phyloP scores from a whole-genome alignment of 345 rosid genomes.

The Citrus mangshanensis region DNA sequence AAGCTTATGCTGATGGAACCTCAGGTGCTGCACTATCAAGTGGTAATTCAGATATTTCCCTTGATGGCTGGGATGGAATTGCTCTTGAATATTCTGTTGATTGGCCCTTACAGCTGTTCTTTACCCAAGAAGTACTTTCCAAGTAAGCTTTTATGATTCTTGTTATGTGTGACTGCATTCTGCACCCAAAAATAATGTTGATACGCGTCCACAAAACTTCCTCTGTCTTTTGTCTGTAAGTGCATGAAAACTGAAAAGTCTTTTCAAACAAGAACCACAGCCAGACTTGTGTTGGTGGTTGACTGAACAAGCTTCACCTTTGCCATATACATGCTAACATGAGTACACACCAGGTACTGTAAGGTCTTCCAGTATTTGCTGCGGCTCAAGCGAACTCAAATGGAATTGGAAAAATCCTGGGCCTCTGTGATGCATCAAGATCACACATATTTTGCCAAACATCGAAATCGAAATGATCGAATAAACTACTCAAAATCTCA shows the following conservation, averaged over 20 bases:
- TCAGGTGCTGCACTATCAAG: conserved; percentile 33
- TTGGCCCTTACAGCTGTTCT: conserved; percentile 95
- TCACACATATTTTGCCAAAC: conserved; percentile 73
- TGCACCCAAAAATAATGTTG: background rate
- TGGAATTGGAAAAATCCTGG: conserved; percentile 99
- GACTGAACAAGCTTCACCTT: background rate
- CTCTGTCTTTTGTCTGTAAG: background rate
- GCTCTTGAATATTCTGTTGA: conserved; percentile 88
- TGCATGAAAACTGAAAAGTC: conserved; percentile 4
- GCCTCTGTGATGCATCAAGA: conserved; percentile 98
- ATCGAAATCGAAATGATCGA: conserved; percentile 52
- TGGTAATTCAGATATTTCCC: conserved; percentile 49
- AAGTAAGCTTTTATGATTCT: conserved; percentile 53
- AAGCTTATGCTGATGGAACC: conserved; percentile 42
- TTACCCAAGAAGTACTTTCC: conserved; percentile 91
- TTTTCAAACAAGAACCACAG: background rate
- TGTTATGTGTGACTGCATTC: background rate
- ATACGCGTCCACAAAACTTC: background rate
- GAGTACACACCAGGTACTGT: conserved; percentile 57
- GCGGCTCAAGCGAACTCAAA: conserved; percentile 86
- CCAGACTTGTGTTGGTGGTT: background rate
- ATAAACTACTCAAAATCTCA: conserved; percentile 52
- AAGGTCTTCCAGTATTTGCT: conserved; percentile 86
- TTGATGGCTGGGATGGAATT: conserved; percentile 95
- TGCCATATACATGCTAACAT: conserved; percentile 7